Evolutionary conservation across 1,284 basidiomycete species (phyloP), one percentile per base, ranked within the genome.

Genomic region (Heliocybe sulcata): DNA sequence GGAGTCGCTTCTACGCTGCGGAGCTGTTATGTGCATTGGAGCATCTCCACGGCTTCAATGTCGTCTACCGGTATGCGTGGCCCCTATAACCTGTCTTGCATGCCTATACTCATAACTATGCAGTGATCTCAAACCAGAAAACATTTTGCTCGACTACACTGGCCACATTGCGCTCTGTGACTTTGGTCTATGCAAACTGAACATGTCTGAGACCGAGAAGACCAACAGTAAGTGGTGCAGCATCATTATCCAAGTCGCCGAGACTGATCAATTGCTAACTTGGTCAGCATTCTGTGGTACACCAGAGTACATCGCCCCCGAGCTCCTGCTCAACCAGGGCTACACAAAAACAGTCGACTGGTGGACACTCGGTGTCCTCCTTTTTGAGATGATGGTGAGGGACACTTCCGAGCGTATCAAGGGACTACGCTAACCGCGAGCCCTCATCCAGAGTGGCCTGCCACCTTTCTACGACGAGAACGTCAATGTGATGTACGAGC

Each of bases 331-430:
- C 59, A 96, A 91, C 57, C 95, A 98, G 67, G 96, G 96, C 2
- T 99, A 99, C 72, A 98, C 95, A 29, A 98, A 98, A 75, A 96
- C 94, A 0, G 95, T 99, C 22, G 96, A 99, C 69, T 99, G 96
- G 96, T 99, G 96, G 96, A 99, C 96, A 1, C 81, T 99, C 1
- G 97, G 96, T 56, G 96, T 99, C 2, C 77, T 99, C 31, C 79
- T 99, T 26, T 99, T 97, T 68, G 96, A 99, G 72, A 99, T 99
- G 97, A 92, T 98, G 79, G 91, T 87, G 55, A 31, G 73, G 64
- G 19, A 35, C n/a, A 20, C 45, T 6, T 33, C 27, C n/a, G 33
- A 51, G 51, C 58, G 25, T 48, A 47, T n/a, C 45, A 38, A 35
- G 33, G 23, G 14, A 49, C 22, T 25, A 49, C 20, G 20, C 22